phyloP scores from a whole-genome alignment of 441 rosid species.

The Biscutella laevigata region DNA sequence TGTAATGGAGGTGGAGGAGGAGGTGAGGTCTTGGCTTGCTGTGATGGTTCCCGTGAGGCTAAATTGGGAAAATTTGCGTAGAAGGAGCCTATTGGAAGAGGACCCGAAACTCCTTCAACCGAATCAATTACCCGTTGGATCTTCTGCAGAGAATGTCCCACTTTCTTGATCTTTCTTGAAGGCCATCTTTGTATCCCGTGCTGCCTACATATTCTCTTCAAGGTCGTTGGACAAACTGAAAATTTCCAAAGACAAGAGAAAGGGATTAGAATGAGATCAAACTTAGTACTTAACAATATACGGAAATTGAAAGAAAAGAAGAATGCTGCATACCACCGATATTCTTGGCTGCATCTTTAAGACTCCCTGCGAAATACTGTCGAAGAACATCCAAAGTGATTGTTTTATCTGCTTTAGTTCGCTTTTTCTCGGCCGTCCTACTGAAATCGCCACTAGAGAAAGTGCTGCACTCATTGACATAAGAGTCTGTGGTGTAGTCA shows the following conservation, averaged over 20 bases:
- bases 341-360: constrained; percentile 84
- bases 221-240: constrained; percentile 89
- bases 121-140: constrained; percentile 72
- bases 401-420: constrained; percentile 52
- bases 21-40: constrained; percentile 27
- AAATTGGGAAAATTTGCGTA: constrained; percentile 55
- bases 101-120: constrained; percentile 60
- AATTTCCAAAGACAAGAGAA: too few relatives aligned
- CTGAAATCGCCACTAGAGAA: constrained; percentile 28
- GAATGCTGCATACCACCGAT: too few relatives aligned
- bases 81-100: constrained; percentile 59
- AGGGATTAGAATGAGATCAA: too few relatives aligned
- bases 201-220: constrained; percentile 86
- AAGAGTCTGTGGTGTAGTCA: constrained; percentile 35
- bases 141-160: constrained; percentile 73
- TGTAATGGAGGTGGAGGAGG: too few relatives aligned
- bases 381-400: constrained; percentile 67
- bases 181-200: constrained; percentile 88
- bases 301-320: too few relatives aligned
- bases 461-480: constrained; percentile 38
- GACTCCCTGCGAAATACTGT: constrained; percentile 74
- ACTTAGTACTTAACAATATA: too few relatives aligned
- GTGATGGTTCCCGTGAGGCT: constrained; percentile 35
- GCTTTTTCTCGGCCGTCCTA: constrained; percentile 44
- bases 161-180: constrained; percentile 84